Evolutionary conservation across 345 rosid species (phyloP).

Genomic region (Citrus australasica): DNA sequence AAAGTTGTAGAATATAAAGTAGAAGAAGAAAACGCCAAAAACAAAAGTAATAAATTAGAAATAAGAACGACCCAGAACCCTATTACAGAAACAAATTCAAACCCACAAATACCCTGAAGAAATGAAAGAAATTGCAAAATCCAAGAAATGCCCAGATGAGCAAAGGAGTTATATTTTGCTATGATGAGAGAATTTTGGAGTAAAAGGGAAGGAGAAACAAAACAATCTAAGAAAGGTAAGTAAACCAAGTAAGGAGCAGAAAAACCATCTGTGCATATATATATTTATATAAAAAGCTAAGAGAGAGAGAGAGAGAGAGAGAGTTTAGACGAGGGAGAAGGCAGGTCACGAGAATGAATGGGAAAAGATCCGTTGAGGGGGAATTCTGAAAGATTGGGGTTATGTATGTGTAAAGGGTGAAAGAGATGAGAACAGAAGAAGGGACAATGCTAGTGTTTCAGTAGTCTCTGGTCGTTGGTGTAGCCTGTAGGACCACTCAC

Average conservation of each 20-base stretch:
- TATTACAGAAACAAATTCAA: neutral
- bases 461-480: slow-evolving; percentile 11
- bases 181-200: neutral
- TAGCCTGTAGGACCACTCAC: slow-evolving; percentile 23
- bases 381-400: neutral
- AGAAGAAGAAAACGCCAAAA: slow-evolving; percentile 34
- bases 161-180: no score
- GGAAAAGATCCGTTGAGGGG: slow-evolving; percentile 18
- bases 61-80: slow-evolving; percentile 13
- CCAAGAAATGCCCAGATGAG: slow-evolving; percentile 20
- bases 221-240: slow-evolving; percentile 20
- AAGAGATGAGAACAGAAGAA: slow-evolving; percentile 32
- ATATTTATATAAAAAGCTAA: neutral
- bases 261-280: neutral
- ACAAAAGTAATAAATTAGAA: neutral
- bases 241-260: slow-evolving; percentile 16
- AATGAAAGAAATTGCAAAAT: slow-evolving; percentile 17
- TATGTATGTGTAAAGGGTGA: neutral
- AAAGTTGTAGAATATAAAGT: neutral
- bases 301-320: neutral
- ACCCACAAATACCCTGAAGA: neutral
- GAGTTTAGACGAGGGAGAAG: neutral
- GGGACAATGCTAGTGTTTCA: slow-evolving; percentile 44
- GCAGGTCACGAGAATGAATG: slow-evolving; percentile 17
- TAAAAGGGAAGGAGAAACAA: neutral